Conservation (phyloP, 2,329 filamentous ascomycete species). For the Plenodomus biglobosus region DNA sequence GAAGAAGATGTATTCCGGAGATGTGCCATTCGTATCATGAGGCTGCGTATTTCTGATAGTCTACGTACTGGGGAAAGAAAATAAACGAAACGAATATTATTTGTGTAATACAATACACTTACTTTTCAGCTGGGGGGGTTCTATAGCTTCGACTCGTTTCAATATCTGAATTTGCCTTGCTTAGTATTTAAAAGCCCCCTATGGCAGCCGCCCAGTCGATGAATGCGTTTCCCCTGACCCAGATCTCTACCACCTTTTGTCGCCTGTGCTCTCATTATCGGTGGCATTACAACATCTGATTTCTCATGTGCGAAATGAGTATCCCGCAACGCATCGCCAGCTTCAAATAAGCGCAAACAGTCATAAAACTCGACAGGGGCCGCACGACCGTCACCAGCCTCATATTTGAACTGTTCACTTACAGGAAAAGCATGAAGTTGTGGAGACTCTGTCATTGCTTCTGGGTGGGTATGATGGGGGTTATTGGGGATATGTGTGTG, state of each 20-base stretch:
- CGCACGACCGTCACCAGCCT: slow-evolving; percentile 11
- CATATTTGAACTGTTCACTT: slow-evolving; percentile 16
- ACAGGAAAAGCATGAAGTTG: slow-evolving; percentile 19
- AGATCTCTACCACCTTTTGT: slow-evolving; percentile 33
- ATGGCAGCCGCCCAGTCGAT: too few relatives aligned
- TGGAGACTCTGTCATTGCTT: slow-evolving; percentile 17
- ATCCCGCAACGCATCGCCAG: slow-evolving; percentile 35
- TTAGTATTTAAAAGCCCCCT: too few relatives aligned
- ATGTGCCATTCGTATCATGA: too few relatives aligned
- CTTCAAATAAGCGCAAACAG: slow-evolving; percentile 34
- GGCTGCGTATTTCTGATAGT: too few relatives aligned
- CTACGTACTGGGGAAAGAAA: too few relatives aligned
- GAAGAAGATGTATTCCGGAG: too few relatives aligned
- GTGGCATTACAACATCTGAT: slow-evolving; percentile 37
- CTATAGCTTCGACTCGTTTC: too few relatives aligned
- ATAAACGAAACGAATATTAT: too few relatives aligned
- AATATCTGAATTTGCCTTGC: too few relatives aligned
- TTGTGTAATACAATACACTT: too few relatives aligned
- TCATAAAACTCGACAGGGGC: slow-evolving; percentile 29
- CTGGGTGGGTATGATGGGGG: slow-evolving; percentile 12
- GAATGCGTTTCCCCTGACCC: slow-evolving; percentile 35
- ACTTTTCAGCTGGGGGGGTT: too few relatives aligned
- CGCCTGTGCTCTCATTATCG: slow-evolving; percentile 35
- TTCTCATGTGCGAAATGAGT: slow-evolving; percentile 40
- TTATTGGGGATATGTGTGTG: slow-evolving; percentile 24